Base-by-base conservation (phyloP, 129 eudicot species). In the Lactuca saligna region DNA sequence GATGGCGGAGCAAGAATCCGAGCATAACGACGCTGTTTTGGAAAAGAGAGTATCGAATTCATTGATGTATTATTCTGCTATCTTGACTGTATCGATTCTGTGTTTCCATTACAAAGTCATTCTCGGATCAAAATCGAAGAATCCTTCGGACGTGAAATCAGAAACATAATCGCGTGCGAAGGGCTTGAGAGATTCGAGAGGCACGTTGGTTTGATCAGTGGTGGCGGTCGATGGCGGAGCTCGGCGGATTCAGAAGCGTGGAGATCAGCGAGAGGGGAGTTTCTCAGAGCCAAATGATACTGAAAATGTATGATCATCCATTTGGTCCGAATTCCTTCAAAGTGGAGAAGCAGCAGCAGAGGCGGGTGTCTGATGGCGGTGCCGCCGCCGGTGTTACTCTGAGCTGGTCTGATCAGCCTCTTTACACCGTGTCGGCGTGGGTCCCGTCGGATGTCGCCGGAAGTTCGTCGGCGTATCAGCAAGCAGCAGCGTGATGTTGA, bases 1-100 rank as follows among this genome's bases (percentile, higher is more conserved):
- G 16, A 68, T 83, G 81, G 95, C 95, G 5, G 98, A 93, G 87
- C 98, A 93, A 68, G 98, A 93, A 74, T 92, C 90, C 2, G 88
- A 86, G 39, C 95, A 89, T 71, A 89, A 93, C 20, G 85, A 73
- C 17, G n/a, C 57, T 4, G 50, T 11, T 31, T 71, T 93, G 64
- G 91, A 93, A 8, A 69, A 70, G 55, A 83, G 98, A 53, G 75
- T 89, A 39, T 75, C 73, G 20, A 89, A 82, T 37, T 81, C 98
- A 6, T 61, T 93, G 53, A 78, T 51, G 48, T 93, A 89, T 61
- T 93, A 89, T 74, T 82, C 98, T n/a, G 98, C 97, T 15, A 63
- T 93, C 13, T 93, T 14, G 98, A 89, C 59, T 74, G 85, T 9
- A 70, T 93, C 13, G 97, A 87, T 39, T 59, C 85, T 3, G 80